Evolutionary conservation across 352 stramenopile genomes (phyloP).

Genomic region (Phytophthora foliorum): DNA sequence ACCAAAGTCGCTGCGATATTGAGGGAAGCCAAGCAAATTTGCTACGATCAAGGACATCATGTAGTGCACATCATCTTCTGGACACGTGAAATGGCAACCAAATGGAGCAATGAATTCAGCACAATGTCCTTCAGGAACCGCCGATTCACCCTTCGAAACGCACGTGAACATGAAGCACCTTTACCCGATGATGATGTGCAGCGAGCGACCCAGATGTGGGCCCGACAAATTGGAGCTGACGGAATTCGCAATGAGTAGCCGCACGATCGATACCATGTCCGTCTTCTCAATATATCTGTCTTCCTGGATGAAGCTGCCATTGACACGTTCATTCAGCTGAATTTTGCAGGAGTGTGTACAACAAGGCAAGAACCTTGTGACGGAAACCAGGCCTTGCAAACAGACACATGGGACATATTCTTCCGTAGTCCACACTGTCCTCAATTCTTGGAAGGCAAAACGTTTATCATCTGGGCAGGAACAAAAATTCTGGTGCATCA

Average conservation of each 20-base stretch:
- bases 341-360: not conserved
- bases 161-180: too few species aligned
- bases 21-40: slow-evolving; percentile 12
- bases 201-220: not conserved
- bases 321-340: slow-evolving; percentile 2
- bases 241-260: not conserved
- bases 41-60: not conserved
- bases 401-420: slow-evolving; percentile 12
- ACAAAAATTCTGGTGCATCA: slow-evolving; percentile 13
- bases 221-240: slow-evolving; percentile 12
- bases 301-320: slow-evolving; percentile 12
- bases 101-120: not conserved
- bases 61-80: slow-evolving; percentile 16
- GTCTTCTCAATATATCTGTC: slow-evolving; percentile 7
- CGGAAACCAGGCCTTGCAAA: not conserved
- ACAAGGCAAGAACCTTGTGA: slow-evolving; percentile 5
- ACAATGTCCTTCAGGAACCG: slow-evolving; percentile 4
- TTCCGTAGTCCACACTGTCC: too few species aligned
- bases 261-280: slow-evolving; percentile 7
- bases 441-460: not conserved
- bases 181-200: not conserved
- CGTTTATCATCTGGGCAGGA: too few species aligned
- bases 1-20: not conserved
- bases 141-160: not conserved
- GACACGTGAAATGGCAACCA: slow-evolving; percentile 1